Evolutionary conservation across 192 early-diverging fungal species (phyloP).

Genomic region (Dissophora globulifera): DNA sequence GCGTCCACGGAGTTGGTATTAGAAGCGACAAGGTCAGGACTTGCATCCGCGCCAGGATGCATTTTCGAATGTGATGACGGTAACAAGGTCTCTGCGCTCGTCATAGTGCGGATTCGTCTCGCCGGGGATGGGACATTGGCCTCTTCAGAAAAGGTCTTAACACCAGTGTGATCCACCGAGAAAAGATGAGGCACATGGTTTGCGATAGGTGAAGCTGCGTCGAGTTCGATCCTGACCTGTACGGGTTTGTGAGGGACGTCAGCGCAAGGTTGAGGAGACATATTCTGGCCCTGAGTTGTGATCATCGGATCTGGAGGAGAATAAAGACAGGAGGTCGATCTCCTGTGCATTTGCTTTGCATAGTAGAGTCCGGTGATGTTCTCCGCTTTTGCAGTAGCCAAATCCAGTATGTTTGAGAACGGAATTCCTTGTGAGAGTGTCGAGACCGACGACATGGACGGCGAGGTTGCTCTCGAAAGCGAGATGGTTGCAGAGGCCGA

Average conservation of each 20-base stretch:
- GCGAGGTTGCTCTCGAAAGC: slow-evolving; percentile 14
- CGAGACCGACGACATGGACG: not conserved
- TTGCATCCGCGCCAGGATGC: no score
- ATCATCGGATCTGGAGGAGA: not conserved
- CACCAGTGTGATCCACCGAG: not conserved
- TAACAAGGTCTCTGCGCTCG: not conserved
- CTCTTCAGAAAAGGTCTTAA: not conserved
- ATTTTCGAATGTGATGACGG: not conserved
- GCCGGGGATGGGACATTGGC: not conserved
- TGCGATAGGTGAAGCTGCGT: slow-evolving; percentile 6
- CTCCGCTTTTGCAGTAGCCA: slow-evolving; percentile 47
- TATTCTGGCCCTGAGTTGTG: not conserved
- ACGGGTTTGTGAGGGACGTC: not conserved
- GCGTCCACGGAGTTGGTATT: not conserved
- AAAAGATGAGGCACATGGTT: not conserved
- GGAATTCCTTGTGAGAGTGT: slow-evolving; percentile 9
- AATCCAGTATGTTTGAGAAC: slow-evolving; percentile 38
- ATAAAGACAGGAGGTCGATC: not conserved
- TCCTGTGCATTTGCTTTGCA: slow-evolving; percentile 34
- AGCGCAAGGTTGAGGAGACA: no score
- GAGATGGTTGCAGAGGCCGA: slow-evolving; percentile 16
- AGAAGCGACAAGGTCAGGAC: not conserved
- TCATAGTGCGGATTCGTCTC: not conserved
- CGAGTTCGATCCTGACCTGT: slow-evolving; percentile 3
- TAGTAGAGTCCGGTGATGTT: slow-evolving; percentile 48